A percentile compares a stretch with the other conserved stretches of the same genome.
These are phyloP conservation scores for Coffea humblotiana DNA, from an alignment of 305 asterid species.

Conservation along the genomic window DNA sequence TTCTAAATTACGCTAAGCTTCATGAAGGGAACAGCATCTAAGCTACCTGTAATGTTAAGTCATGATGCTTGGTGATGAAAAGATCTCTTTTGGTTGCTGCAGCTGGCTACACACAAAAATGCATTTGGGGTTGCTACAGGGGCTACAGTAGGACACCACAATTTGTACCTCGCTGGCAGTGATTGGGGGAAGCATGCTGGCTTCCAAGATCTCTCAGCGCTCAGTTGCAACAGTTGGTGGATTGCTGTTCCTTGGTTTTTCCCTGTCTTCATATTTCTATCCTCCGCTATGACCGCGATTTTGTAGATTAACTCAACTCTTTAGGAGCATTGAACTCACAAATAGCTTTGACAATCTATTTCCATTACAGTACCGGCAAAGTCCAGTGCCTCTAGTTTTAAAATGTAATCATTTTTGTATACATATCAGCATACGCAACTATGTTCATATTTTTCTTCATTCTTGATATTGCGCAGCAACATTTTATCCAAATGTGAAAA, in stretches of 20 bases:
- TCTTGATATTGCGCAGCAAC: background rate
- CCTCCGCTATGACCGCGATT: slow-evolving; percentile 68
- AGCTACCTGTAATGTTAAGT: background rate
- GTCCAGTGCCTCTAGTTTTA: background rate
- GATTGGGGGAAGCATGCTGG: slow-evolving; percentile 93
- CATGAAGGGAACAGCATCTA: background rate
- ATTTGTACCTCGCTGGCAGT: slow-evolving; percentile 91
- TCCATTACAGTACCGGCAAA: slow-evolving; percentile 1
- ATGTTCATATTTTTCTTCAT: background rate
- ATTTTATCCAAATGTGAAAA: background rate
- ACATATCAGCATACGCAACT: background rate
- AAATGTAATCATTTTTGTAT: background rate
- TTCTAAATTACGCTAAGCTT: background rate
- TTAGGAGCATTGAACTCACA: slow-evolving; percentile 1
- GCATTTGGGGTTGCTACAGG: slow-evolving; percentile 91
- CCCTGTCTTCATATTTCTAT: slow-evolving; percentile 84
- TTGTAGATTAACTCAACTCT: slow-evolving; percentile 35
- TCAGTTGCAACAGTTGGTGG: slow-evolving; percentile 91
- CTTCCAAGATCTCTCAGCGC: slow-evolving; percentile 92
- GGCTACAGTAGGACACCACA: slow-evolving; percentile 78
- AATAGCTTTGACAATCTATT: background rate
- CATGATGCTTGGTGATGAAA: slow-evolving; percentile 2
- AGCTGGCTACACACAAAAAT: slow-evolving; percentile 93
- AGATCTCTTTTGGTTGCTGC: slow-evolving; percentile 19
- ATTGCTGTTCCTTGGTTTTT: slow-evolving; percentile 84